Evolutionary conservation across 306 rosid genomes (phyloP).

Genomic region (Medicago ruthenica): DNA sequence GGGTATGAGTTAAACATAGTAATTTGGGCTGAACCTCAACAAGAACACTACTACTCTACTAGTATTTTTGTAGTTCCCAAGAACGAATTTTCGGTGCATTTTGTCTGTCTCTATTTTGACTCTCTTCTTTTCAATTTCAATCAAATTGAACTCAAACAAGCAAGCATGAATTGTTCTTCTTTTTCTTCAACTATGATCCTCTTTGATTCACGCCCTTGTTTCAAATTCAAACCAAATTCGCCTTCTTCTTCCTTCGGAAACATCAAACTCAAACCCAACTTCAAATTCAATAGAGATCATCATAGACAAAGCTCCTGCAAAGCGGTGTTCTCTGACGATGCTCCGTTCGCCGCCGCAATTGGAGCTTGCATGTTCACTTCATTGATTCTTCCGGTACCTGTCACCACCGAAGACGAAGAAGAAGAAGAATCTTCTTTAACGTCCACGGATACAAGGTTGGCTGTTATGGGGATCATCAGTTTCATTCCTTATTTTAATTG

Average conservation of each 20-base stretch:
- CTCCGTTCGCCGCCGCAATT: slow-evolving; percentile 82
- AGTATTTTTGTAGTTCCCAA: no score
- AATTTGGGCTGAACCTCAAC: no score
- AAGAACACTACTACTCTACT: no score
- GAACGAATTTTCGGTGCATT: no score
- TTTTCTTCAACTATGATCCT: slow-evolving; percentile 16
- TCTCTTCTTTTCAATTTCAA: background rate
- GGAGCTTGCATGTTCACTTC: slow-evolving; percentile 85
- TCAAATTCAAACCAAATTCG: slow-evolving; percentile 15
- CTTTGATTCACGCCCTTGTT: slow-evolving; percentile 11
- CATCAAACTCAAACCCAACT: slow-evolving; percentile 36
- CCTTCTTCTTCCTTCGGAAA: background rate
- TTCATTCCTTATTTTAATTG: slow-evolving; percentile 97
- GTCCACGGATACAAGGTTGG: slow-evolving; percentile 72
- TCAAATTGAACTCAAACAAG: background rate
- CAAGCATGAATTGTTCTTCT: slow-evolving; percentile 3
- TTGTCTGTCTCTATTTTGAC: background rate
- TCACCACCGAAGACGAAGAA: slow-evolving; percentile 37
- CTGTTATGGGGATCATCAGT: slow-evolving; percentile 80
- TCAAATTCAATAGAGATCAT: slow-evolving; percentile 4
- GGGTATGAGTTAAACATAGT: no score
- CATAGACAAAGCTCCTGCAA: slow-evolving; percentile 25
- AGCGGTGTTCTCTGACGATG: slow-evolving; percentile 69
- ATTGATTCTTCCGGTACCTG: slow-evolving; percentile 59
- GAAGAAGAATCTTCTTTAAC: slow-evolving; percentile 58